These are phyloP conservation scores for Vigna mungo DNA, from an alignment of 306 rosid genomes.

Conservation along the genomic window DNA sequence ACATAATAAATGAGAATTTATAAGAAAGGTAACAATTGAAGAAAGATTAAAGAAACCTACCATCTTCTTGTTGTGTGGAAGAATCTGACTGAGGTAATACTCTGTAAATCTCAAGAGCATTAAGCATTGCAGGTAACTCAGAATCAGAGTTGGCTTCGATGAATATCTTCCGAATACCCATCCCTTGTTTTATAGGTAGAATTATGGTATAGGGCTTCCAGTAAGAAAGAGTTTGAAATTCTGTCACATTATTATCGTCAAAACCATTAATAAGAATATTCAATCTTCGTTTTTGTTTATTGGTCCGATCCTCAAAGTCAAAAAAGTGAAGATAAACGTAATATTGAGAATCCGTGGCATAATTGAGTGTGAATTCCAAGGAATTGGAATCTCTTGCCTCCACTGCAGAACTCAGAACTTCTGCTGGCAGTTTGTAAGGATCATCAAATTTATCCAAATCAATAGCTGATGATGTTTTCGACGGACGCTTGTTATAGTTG, in stretches of 20 bases:
- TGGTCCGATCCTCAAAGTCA: background rate
- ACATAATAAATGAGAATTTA: background rate
- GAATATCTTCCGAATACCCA: background rate
- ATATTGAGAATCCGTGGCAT: background rate
- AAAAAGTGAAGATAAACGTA: slow-evolving; percentile 35
- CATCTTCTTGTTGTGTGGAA: slow-evolving; percentile 23
- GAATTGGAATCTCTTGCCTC: background rate
- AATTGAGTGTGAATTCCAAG: background rate
- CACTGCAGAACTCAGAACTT: slow-evolving; percentile 33
- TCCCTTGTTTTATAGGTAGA: background rate
- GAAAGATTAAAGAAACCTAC: background rate
- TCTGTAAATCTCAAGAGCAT: slow-evolving; percentile 37
- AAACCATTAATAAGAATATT: background rate
- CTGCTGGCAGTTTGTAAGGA: slow-evolving; percentile 10
- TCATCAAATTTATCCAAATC: background rate
- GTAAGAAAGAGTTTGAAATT: background rate
- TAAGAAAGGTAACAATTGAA: background rate
- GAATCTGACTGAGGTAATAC: slow-evolving; percentile 1
- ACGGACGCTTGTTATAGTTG: background rate
- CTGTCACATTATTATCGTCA: background rate
- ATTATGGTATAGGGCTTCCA: background rate
- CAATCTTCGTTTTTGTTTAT: background rate
- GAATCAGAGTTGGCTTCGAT: background rate
- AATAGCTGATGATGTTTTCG: background rate
- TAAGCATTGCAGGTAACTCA: slow-evolving; percentile 29